Conservation (phyloP, 2,329 filamentous ascomycete genomes). For the Sclerotinia minor region DNA sequence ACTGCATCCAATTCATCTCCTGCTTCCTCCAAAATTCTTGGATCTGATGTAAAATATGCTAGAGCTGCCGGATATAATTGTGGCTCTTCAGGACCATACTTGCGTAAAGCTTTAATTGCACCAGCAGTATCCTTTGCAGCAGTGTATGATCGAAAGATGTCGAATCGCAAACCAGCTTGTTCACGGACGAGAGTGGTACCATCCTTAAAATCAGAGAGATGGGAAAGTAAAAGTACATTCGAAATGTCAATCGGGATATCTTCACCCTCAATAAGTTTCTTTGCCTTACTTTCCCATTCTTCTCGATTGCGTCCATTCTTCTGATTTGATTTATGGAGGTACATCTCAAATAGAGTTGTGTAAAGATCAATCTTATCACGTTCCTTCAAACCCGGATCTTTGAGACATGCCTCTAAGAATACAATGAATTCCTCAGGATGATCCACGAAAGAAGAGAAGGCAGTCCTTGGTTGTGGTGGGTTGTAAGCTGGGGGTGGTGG, state of each 20-base stretch:
- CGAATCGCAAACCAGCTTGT: constrained; percentile 85
- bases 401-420: constrained; percentile 86
- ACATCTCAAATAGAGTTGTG: constrained; percentile 97
- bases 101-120: constrained; percentile 83
- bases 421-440: constrained; percentile 88
- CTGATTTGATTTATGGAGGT: constrained; percentile 81
- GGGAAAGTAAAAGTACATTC: constrained; percentile 88
- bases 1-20: constrained; percentile 81
- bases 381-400: constrained; percentile 67
- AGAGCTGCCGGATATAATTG: constrained; percentile 90
- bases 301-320: constrained; percentile 70
- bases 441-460: constrained; percentile 96
- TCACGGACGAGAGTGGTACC: constrained; percentile 92
- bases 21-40: constrained; percentile 78
- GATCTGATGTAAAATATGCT: constrained; percentile 87
- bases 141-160: constrained; percentile 96
- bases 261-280: constrained; percentile 78
- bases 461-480: constrained; percentile 78
- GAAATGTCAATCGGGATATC: constrained; percentile 89
- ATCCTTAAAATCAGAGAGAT: constrained; percentile 85
- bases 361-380: constrained; percentile 83
- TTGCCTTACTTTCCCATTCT: constrained; percentile 88
- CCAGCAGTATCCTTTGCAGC: constrained; percentile 87
- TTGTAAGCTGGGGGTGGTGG: constrained; percentile 61
- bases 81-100: constrained; percentile 89